Base-by-base conservation (phyloP, 495 filamentous ascomycete species). In the Arthonia radiata region DNA sequence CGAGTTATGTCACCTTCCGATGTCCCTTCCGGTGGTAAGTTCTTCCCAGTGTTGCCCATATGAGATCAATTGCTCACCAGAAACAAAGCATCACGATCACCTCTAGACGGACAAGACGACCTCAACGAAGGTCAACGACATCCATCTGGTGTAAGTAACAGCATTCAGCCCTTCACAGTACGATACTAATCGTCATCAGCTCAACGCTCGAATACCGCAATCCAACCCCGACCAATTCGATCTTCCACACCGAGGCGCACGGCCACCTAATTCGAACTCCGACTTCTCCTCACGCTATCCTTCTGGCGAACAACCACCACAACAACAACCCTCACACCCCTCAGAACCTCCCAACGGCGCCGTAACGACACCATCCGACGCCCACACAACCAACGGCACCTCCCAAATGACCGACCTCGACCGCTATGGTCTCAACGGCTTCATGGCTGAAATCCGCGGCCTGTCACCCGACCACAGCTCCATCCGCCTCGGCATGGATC, bases 371-470 rank as follows among this genome's bases (percentile, higher is more conserved):
- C 14, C 29, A 29, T 15, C n/a, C 37, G 27, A 47, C 47, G 27
- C 41, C 41, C 15, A 44, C 48, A 35, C 43, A 46, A 35, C 45
- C 48, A 44, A 39, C 37, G 43, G 17, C 46, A 51, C 19, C 41
- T 6, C 19, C 19, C 11, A 7, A n/a, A 81, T 91, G 80, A 63
- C 61, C 22, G 65, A 76, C 18, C 55, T 67, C 10, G 81, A 92
- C 40, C 70, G 64, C 30, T 90, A 68, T 46, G 80, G 81, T 15
- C 50, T 92, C 12, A 67, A 72, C 27, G 81, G 81, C 0, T 53
- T 89, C 18, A 56, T 80, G 15, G 62, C 65, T 17, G 66, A 79
- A 53, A 75, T 86, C 50, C 73, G 70, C 41, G 68, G 69, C 40
- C 19, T 22, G 24, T 77, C 64, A 40, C 65, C 68, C 8, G 76